Evolutionary conservation across 768 basidiomycete genomes (phyloP), one percentile per base, ranked within the genome.

Genomic region (Lentinula sp.): DNA sequence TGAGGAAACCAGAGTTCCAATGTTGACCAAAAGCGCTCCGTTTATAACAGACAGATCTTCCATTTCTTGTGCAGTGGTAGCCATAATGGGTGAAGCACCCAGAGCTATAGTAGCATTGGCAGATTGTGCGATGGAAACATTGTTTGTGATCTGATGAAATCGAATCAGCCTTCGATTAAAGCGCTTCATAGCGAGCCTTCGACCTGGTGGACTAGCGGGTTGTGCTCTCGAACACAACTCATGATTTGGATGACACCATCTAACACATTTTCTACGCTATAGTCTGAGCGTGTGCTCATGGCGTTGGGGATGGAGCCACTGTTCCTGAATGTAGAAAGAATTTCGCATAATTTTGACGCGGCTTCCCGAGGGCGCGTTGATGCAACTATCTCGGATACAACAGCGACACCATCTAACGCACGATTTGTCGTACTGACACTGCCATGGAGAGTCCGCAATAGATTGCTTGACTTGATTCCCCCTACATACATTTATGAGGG

Each of bases 51-150:
- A 78, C 18, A 98, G 78, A 62, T 95, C 91, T 31, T 83, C 80
- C 80, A 94, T 93, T 70, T 98, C 95, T 61, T 81, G 78, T 0
- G 87, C 80, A 23, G 88, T 85, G 18, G 90, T 88, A 2, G 95
- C 91, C 95, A 98, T 98, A 69, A 98, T 95, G 0, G 95, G 95
- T 62, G 57, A 94, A 13, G 86, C 93, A 16, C 91, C 89, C 4
- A 97, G 68, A 0, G 93, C 92, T 5, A 98, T 80, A 1, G 94
- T 96, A 1, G 89, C 82, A 69, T 96, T 97, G 21, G 94, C 93
- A 4, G 89, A 91, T 74, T 95, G 94, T 18, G 87, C 95, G 18
- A 87, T 84, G 34, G 93, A 93, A 15, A 97, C 94, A 18, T 79
- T 86, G 68, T 96, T 93, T 4, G 94, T 95, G 62, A 96, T 94